Percentiles rank a stretch among this genome's conserved stretches.
These are phyloP conservation scores for Trichoderma sp. DNA, from an alignment of 2,329 filamentous ascomycete genomes.

Conservation along the genomic window DNA sequence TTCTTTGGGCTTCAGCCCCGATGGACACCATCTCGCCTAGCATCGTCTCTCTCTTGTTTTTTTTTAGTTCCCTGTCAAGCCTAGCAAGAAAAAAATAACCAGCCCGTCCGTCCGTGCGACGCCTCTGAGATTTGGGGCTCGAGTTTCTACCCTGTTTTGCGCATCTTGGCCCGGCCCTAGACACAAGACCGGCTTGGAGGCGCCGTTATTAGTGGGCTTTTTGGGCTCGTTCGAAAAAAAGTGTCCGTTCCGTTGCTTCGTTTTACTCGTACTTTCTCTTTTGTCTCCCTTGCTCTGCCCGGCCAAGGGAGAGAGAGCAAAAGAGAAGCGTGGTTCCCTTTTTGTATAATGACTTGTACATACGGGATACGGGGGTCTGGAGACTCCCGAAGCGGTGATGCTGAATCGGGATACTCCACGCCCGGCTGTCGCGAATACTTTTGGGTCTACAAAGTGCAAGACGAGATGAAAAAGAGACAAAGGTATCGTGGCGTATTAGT, in stretches of 20 bases:
- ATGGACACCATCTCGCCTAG: slow-evolving; percentile 1
- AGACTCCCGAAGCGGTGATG: neutral
- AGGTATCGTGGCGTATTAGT: neutral
- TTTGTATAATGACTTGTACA: neutral
- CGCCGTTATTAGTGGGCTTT: slow-evolving; percentile 1
- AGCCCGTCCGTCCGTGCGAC: neutral
- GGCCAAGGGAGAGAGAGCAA: neutral
- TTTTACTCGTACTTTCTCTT: neutral
- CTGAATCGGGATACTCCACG: neutral
- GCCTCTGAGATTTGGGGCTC: neutral
- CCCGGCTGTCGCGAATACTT: neutral
- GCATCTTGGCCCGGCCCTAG: neutral
- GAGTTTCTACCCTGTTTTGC: neutral
- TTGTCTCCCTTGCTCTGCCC: neutral
- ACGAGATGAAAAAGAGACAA: neutral
- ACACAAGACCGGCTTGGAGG: neutral
- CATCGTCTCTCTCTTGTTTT: neutral
- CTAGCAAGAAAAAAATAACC: neutral
- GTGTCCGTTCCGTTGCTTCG: neutral
- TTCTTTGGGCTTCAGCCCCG: slow-evolving; percentile 9
- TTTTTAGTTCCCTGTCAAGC: neutral
- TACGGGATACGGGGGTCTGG: neutral
- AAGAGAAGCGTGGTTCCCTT: neutral
- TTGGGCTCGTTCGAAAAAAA: neutral
- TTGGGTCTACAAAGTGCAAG: neutral